Percentiles rank a stretch among this genome's conserved stretches.
Conservation (phyloP, 805 yeast genomes). For the Torulaspora franciscae region DNA sequence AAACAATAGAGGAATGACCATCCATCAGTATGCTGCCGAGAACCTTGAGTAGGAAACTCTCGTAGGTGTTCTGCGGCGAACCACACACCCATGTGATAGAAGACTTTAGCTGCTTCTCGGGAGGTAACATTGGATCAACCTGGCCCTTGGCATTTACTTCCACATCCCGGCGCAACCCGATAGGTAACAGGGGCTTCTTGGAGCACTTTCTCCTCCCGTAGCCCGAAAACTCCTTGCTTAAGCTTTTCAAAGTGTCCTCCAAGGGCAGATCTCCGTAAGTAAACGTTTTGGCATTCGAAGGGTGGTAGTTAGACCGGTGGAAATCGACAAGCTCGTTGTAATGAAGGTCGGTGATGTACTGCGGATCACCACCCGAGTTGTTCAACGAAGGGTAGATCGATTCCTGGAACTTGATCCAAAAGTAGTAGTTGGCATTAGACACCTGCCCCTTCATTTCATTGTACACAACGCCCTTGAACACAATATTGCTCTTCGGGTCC, state of each 20-base stretch:
- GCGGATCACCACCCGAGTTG: conserved; percentile 94
- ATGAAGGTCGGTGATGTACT: conserved; percentile 62
- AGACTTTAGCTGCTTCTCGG: conserved; percentile 65
- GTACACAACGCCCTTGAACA: conserved; percentile 92
- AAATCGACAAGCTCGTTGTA: conserved; percentile 75
- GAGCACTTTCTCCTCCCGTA: conserved; percentile 49
- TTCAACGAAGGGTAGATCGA: conserved; percentile 77
- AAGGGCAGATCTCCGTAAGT: conserved; percentile 82
- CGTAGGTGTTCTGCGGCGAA: conserved; percentile 60
- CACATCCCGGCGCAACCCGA: conserved; percentile 37
- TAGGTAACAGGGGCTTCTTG: conserved; percentile 38
- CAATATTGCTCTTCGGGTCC: conserved; percentile 56
- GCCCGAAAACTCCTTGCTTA: conserved; percentile 46
- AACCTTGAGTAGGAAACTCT: conserved; percentile 66
- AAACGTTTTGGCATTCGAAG: conserved; percentile 80
- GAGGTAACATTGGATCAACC: conserved; percentile 66
- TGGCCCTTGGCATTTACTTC: conserved; percentile 60
- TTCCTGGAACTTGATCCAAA: conserved; percentile 79
- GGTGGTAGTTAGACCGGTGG: conserved; percentile 76
- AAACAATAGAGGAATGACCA: conserved; percentile 89
- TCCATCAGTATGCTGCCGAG: conserved; percentile 69
- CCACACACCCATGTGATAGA: conserved; percentile 90
- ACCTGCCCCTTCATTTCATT: conserved; percentile 98
- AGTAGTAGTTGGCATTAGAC: conserved; percentile 80
- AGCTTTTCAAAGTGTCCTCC: conserved; percentile 50